Evolutionary conservation across 495 filamentous ascomycete genomes (phyloP).

Genomic region (Hypoxylon crocopeplum): DNA sequence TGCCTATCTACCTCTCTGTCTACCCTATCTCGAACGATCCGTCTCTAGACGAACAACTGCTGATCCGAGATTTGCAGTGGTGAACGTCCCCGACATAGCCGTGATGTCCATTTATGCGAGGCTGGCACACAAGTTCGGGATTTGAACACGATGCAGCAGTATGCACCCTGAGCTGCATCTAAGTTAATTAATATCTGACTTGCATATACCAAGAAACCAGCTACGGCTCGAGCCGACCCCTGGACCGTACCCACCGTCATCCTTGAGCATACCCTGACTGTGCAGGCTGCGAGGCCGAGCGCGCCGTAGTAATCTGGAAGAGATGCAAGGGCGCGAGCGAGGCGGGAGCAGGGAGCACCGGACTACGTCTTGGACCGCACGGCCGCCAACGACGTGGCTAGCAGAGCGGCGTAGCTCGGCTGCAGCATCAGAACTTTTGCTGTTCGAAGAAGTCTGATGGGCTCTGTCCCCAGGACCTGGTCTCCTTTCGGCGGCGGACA

Average conservation of each 20-base stretch:
- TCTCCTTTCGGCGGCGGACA: conserved; percentile 58
- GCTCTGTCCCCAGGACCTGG: conserved; percentile 58
- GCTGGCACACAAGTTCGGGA: neutral
- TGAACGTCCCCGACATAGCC: conserved; percentile 48
- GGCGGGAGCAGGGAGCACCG: conserved; percentile 49
- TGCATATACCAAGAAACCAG: conserved; percentile 45
- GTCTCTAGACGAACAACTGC: conserved; percentile 1
- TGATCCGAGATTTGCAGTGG: conserved; percentile 37
- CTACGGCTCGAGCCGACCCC: conserved; percentile 50
- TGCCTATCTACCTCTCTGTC: too few species aligned
- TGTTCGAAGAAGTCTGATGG: conserved; percentile 58
- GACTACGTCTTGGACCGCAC: conserved; percentile 56
- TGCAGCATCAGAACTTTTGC: too few species aligned
- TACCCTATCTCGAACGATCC: neutral
- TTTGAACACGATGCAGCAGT: neutral
- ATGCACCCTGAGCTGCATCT: neutral
- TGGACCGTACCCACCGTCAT: conserved; percentile 55
- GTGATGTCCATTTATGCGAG: conserved; percentile 50
- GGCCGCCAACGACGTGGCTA: conserved; percentile 55
- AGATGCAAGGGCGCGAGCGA: conserved; percentile 55
- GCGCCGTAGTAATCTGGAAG: conserved; percentile 56
- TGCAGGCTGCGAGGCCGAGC: conserved; percentile 55
- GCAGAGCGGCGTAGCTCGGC: conserved; percentile 50
- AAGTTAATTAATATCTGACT: conserved; percentile 13
- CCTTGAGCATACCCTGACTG: conserved; percentile 53